phyloP scores from a whole-genome alignment of 2,329 filamentous ascomycete species.

The Macrophomina phaseolina region DNA sequence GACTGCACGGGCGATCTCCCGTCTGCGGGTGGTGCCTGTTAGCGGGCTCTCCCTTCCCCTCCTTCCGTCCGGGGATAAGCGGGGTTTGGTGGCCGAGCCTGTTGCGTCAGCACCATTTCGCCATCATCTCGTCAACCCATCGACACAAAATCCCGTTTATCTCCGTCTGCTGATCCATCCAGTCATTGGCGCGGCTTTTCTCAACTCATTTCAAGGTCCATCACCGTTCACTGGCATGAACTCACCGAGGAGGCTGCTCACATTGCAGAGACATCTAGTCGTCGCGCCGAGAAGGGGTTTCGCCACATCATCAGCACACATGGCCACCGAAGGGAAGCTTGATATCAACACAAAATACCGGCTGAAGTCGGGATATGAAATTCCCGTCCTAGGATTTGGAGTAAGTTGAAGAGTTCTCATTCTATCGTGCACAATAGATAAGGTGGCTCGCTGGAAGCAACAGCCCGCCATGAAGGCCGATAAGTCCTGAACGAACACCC shows the following conservation, averaged over 20 bases:
- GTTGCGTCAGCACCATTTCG: conserved; percentile 2
- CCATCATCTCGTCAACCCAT: background rate
- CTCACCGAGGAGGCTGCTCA: conserved; percentile 8
- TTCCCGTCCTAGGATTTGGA: conserved; percentile 65
- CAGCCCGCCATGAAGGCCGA: no score
- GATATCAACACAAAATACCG: conserved; percentile 56
- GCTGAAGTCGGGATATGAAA: conserved; percentile 66
- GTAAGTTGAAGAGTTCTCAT: conserved; percentile 39
- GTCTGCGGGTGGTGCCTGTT: conserved; percentile 15
- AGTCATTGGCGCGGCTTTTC: background rate
- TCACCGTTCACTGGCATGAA: background rate
- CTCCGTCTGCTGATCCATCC: background rate
- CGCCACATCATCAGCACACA: conserved; percentile 35
- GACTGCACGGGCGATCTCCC: conserved; percentile 22
- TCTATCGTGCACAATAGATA: no score
- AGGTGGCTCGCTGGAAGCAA: no score
- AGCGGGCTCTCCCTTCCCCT: background rate
- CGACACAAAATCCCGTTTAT: background rate
- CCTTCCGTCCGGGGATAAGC: conserved; percentile 4
- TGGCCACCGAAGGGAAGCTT: conserved; percentile 46
- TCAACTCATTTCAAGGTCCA: background rate
- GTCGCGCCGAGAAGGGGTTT: background rate
- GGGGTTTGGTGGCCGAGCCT: conserved; percentile 1
- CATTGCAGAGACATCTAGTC: conserved; percentile 11
- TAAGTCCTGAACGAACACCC: no score